phyloP scores from a whole-genome alignment of 768 basidiomycete species.

The Ramaria sp. region DNA sequence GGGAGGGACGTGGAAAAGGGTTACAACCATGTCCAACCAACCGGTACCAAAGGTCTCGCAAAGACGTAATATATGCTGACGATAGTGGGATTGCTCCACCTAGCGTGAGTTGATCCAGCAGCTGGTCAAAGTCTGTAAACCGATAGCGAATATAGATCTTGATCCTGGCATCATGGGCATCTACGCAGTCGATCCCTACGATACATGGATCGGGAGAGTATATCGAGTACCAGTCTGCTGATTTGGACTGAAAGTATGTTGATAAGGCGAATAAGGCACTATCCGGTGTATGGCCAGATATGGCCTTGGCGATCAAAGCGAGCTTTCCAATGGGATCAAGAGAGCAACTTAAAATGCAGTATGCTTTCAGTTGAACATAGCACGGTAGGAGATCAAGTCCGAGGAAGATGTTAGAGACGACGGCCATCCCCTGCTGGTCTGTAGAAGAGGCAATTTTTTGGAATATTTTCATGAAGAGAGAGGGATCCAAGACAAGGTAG shows the following conservation, averaged over 20 bases:
- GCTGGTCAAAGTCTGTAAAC: background rate
- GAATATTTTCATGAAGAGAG: background rate
- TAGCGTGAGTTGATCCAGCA: background rate
- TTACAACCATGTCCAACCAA: background rate
- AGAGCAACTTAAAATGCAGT: background rate
- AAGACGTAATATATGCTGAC: background rate
- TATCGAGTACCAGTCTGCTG: background rate
- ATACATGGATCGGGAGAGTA: background rate
- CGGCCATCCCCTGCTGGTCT: background rate
- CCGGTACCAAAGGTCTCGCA: background rate
- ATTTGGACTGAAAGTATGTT: background rate
- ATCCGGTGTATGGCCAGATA: background rate
- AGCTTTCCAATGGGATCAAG: background rate
- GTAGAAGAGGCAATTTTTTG: background rate
- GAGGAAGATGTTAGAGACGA: background rate
- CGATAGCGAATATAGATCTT: background rate
- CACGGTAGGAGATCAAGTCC: background rate
- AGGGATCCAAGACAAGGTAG: background rate
- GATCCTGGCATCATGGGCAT: background rate
- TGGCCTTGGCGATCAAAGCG: background rate
- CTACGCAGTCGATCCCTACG: background rate
- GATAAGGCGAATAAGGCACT: background rate
- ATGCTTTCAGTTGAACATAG: background rate
- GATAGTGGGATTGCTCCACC: background rate
- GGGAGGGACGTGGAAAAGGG: background rate